Percentiles rank a stretch among this genome's conserved stretches.
Conservation (phyloP, 2,329 filamentous ascomycete genomes). For the Zelopaecilomyces penicillatus region DNA sequence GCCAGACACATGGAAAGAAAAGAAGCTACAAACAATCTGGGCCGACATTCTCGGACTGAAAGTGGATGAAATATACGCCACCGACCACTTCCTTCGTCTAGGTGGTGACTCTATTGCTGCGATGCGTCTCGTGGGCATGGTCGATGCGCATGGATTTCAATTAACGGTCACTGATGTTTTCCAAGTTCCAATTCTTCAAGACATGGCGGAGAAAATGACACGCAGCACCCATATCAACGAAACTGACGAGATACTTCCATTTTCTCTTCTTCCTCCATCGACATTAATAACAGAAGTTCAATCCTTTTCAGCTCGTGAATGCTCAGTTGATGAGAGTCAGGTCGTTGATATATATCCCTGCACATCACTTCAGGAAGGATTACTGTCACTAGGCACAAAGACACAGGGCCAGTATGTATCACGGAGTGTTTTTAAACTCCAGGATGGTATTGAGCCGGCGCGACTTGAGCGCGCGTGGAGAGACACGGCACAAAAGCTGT, state of each 20-base stretch:
- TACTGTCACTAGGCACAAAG: constrained; percentile 1
- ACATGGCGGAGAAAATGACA: neutral
- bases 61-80: constrained; percentile 19
- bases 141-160: constrained; percentile 16
- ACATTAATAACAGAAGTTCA: neutral
- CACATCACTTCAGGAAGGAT: constrained; percentile 4
- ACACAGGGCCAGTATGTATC: constrained; percentile 2
- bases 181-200: constrained; percentile 10
- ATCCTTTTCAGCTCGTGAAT: neutral
- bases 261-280: neutral
- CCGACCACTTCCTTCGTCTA: constrained; percentile 28
- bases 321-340: neutral
- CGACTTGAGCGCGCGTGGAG: constrained; percentile 2
- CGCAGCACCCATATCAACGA: neutral
- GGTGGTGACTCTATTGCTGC: constrained; percentile 34
- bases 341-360: constrained; percentile 3
- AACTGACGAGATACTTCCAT: neutral
- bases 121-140: constrained; percentile 29
- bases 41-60: constrained; percentile 29
- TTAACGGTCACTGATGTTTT: constrained; percentile 20
- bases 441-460: neutral
- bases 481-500: constrained; percentile 1
- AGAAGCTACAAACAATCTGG: constrained; percentile 24
- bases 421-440: constrained; percentile 3
- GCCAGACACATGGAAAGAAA: constrained; percentile 10